Base-by-base conservation (phyloP, 2,329 filamentous ascomycete species). In the Hypoxylon sp. region DNA sequence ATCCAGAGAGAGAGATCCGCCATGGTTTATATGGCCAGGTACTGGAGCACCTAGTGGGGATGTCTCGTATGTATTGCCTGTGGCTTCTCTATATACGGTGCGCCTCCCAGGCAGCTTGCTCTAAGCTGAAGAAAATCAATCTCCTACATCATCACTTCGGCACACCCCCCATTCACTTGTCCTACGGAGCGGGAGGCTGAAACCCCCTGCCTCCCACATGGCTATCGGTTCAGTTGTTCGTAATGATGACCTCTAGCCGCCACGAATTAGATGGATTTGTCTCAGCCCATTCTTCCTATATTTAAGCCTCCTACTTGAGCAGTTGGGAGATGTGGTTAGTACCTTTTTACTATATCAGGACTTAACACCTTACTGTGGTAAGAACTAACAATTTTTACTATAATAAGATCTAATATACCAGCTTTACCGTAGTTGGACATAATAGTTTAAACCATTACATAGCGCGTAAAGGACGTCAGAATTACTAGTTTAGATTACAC, bases 101-200 rank as follows among this genome's bases (percentile, higher is more conserved):
- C n/a, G 40, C 17, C 40, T 44, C 40, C n/a, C 13, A 17, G 10
- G 40, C 14, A 4, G 8, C 17, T 20, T 22, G 17, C 40, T 11
- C 17, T 44, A 20, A 44, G 4, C 40, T 44, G 40, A 22, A 44
- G 17, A 17, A 44, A 44, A 17, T 44, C 8, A 22, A 22, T 44
- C 7, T 22, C 6, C n/a, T 3, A 17, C n/a, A 20, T 20, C 6
- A 44, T 7, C 3, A 10, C 40, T 44, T 44, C 40, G 40, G 40
- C 7, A 44, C 6, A 17, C 20, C 40, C 40, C n/a, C 40, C 40
- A 44, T 20, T 44, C 6, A 7, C 7, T 22, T 22, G 17, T 44
- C 40, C 17, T 44, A 44, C 40, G 40, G 40, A 22, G 17, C 40
- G 40, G 40, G 40, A 44, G 40, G 40, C 40, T 44, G 40, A 44